Base-by-base conservation (phyloP, 768 basidiomycete genomes). In the Coprinellus micaceus region DNA sequence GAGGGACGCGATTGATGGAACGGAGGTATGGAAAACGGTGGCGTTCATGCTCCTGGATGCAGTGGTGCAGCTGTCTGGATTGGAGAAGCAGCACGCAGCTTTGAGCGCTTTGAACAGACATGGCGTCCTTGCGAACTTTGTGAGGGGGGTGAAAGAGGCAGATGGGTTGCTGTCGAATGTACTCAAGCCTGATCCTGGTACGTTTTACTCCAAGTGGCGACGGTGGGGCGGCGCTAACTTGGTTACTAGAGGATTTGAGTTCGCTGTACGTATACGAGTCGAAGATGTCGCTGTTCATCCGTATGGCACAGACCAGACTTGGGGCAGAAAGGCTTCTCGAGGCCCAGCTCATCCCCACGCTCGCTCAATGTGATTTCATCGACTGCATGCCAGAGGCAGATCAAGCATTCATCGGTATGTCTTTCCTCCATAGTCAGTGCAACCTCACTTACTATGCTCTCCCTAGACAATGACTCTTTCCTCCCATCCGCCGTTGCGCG, bases 11-110 rank as follows among this genome's bases (percentile, higher is more conserved):
- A 89, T 92, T 53, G 94, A 97, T 60, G 95, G 94, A 6, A 86
- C 91, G 17, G 94, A 98, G 69, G 91, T 98, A 2, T 98, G 96
- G 96, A 92, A 92, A 72, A 95, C 94, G 2, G 84, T 98, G 15
- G 91, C 95, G 9, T 98, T 94, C 67, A 89, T 94, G 77, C 76
- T 94, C 2, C 76, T 98, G 41, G 92, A 95, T 63, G 85, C 89
- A 0, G 77, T 95, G 7, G 80, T 89, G 17, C 82, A 88, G 43
- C 73, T 95, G 0, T 89, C 85, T 37, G 81, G 81, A 25, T 69
- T 74, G 47, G 88, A 93, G 60, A 88, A 84, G 70, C 86, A 87
- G 47, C 79, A 88, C 53, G 64, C 75, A 11, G 75, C 91, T 21
- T 69, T 91, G 44, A 67, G 76, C 10, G 71, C 81, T 1, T 71